phyloP scores from a whole-genome alignment of 2,329 filamentous ascomycete species.

The Pestalotiopsis sp. region DNA sequence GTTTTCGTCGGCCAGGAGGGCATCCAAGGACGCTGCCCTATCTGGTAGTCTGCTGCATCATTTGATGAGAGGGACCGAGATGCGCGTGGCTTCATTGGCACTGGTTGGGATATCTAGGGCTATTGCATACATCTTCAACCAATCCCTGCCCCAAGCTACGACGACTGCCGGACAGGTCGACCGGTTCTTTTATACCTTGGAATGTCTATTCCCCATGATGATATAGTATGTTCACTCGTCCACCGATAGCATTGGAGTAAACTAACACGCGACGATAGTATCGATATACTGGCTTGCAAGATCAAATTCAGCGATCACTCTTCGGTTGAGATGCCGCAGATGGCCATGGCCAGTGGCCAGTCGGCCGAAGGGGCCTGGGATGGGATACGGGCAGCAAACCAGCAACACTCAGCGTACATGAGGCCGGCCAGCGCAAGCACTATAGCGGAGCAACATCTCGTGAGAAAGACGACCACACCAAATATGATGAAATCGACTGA shows the following conservation, averaged over 20 bases:
- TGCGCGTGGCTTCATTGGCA: slow-evolving; percentile 39
- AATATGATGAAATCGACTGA: neutral
- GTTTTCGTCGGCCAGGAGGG: slow-evolving; percentile 35
- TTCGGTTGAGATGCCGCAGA: slow-evolving; percentile 4
- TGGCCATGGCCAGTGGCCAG: neutral
- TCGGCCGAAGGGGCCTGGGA: neutral
- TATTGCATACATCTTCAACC: slow-evolving; percentile 43
- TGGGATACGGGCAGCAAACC: neutral
- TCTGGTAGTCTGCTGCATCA: slow-evolving; percentile 38
- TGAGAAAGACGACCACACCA: neutral
- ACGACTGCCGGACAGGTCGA: slow-evolving; percentile 40
- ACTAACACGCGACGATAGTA: neutral
- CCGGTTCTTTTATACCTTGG: slow-evolving; percentile 43
- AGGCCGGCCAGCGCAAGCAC: neutral
- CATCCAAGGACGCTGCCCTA: slow-evolving; percentile 32
- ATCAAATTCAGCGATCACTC: neutral
- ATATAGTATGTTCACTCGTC: slow-evolving; percentile 36
- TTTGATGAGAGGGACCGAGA: slow-evolving; percentile 42
- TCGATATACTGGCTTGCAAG: slow-evolving; percentile 5
- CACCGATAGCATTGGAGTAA: neutral
- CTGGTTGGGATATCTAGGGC: slow-evolving; percentile 41
- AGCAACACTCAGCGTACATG: neutral
- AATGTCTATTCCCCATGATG: slow-evolving; percentile 44
- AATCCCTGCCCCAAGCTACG: slow-evolving; percentile 37
- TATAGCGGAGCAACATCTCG: neutral